Conservation (phyloP, 768 basidiomycete genomes). For the Tephrocybe sp. region DNA sequence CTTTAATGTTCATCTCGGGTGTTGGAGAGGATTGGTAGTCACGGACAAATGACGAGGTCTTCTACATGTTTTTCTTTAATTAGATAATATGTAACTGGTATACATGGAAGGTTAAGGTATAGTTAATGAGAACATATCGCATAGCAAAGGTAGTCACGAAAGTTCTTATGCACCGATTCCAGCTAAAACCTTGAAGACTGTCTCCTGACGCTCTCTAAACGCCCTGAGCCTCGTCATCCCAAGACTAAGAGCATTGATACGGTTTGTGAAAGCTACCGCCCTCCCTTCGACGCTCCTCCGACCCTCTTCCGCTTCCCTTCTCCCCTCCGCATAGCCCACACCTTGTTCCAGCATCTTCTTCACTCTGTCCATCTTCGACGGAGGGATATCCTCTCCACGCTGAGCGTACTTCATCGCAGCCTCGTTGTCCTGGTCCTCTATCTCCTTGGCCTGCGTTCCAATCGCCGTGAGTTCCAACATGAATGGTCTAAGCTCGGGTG, state of each 20-base stretch:
- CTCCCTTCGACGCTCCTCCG: conserved; percentile 58
- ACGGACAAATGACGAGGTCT: too few species aligned
- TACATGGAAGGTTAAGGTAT: too few species aligned
- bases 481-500: conserved; percentile 59
- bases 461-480: conserved; percentile 64
- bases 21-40: too few species aligned
- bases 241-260: conserved; percentile 72
- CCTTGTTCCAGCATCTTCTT: conserved; percentile 55
- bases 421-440: conserved; percentile 53
- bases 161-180: conserved; percentile 32
- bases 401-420: conserved; percentile 42
- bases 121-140: too few species aligned
- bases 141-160: too few species aligned
- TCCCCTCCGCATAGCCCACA: conserved; percentile 39
- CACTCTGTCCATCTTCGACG: conserved; percentile 58
- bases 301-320: conserved; percentile 24
- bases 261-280: conserved; percentile 70
- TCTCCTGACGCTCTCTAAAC: conserved; percentile 68
- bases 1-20: too few species aligned
- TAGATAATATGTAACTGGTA: too few species aligned
- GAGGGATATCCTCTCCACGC: conserved; percentile 31
- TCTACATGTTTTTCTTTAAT: too few species aligned
- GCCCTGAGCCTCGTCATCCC: conserved; percentile 66
- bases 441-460: conserved; percentile 43
- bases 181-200: conserved; percentile 66